phyloP scores from a whole-genome alignment of 768 basidiomycete species.

The Leccinum rimulosum region DNA sequence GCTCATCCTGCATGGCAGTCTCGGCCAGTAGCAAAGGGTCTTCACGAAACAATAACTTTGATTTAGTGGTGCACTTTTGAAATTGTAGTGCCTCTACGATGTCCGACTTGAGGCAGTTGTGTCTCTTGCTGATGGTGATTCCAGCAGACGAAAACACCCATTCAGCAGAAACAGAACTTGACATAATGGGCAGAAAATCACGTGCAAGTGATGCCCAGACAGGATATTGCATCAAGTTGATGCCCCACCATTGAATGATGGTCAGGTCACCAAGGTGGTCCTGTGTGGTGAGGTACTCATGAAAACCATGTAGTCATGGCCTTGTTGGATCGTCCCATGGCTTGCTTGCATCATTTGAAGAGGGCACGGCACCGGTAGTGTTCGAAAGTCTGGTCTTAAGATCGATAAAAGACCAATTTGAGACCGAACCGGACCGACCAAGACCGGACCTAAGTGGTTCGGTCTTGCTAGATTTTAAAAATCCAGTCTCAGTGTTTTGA shows the following conservation, averaged over 20 bases:
- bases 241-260: not conserved
- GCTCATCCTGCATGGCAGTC: not conserved
- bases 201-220: not conserved
- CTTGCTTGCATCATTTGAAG: not conserved
- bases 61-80: not conserved
- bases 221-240: not conserved
- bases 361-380: too few species aligned
- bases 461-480: too few species aligned
- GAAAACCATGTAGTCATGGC: not conserved
- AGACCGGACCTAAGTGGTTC: too few species aligned
- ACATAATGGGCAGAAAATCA: not conserved
- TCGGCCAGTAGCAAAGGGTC: not conserved
- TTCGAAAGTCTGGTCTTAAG: too few species aligned
- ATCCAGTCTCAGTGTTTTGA: too few species aligned
- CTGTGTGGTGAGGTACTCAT: not conserved
- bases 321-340: not conserved
- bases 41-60: not conserved
- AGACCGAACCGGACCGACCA: too few species aligned
- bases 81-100: not conserved
- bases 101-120: not conserved
- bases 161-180: not conserved
- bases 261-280: not conserved
- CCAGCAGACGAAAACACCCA: not conserved
- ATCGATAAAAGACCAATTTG: too few species aligned
- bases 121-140: not conserved